Percentiles rank a stretch among this genome's conserved stretches.
Evolutionary conservation across 192 early-diverging fungal genomes (phyloP).

Genomic region (Funneliformis mosseae): DNA sequence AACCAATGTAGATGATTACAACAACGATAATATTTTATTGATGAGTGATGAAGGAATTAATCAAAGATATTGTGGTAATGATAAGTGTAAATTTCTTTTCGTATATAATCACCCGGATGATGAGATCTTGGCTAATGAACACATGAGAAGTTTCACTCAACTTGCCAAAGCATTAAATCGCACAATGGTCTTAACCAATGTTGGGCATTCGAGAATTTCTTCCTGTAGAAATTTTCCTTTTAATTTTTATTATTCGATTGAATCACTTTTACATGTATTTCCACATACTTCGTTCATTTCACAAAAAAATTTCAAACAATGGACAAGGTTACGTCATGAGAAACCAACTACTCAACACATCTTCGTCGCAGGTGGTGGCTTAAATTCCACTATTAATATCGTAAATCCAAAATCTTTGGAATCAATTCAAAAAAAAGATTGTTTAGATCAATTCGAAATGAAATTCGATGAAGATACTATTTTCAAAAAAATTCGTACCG

Average conservation of each 20-base stretch:
- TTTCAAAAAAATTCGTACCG: too few species aligned
- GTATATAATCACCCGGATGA: neutral
- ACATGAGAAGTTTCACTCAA: neutral
- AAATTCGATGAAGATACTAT: too few species aligned
- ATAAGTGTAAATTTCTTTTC: neutral
- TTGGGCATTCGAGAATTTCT: neutral
- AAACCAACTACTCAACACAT: too few species aligned
- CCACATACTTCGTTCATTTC: slow-evolving; percentile 3
- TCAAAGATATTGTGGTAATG: slow-evolving; percentile 6
- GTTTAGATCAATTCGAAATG: too few species aligned
- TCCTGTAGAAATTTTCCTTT: slow-evolving; percentile 21
- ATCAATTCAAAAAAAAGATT: too few species aligned
- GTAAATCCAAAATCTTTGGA: too few species aligned
- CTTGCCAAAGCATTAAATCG: neutral
- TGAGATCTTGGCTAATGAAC: slow-evolving; percentile 16
- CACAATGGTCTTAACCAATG: slow-evolving; percentile 12
- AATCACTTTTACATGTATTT: neutral
- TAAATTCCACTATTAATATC: too few species aligned
- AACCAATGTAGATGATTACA: too few species aligned
- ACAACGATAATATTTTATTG: too few species aligned
- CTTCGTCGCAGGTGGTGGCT: too few species aligned
- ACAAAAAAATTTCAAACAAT: slow-evolving; percentile 13
- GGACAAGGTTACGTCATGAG: neutral
- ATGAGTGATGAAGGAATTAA: slow-evolving; percentile 1
- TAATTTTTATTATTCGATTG: slow-evolving; percentile 18